A percentile compares a stretch with the other conserved stretches of the same genome.
phyloP scores from a whole-genome alignment of 306 rosid species.

The Vicia faba region DNA sequence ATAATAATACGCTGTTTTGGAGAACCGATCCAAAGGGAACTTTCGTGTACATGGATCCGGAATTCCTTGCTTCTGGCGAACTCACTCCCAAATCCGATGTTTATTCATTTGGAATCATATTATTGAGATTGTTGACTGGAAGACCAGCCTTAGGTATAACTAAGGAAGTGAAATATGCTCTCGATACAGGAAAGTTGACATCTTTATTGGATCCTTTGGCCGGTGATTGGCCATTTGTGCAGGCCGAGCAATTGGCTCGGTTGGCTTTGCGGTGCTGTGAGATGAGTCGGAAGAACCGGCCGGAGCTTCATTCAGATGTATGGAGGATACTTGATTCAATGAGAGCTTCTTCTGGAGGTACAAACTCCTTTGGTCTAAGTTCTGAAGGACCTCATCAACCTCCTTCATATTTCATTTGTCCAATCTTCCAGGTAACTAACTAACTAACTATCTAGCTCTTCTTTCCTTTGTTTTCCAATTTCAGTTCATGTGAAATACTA shows the following conservation, averaged over 20 bases:
- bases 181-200: conserved; percentile 67
- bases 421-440: conserved; percentile 79
- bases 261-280: conserved; percentile 88
- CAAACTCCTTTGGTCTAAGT: conserved; percentile 56
- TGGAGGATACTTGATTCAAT: conserved; percentile 85
- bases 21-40: conserved; percentile 76
- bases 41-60: conserved; percentile 80
- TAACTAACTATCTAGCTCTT: conserved; percentile 48
- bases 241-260: conserved; percentile 76
- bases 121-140: conserved; percentile 76
- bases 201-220: conserved; percentile 85
- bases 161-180: conserved; percentile 68
- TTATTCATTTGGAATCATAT: conserved; percentile 87
- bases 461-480: not conserved
- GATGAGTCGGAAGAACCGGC: conserved; percentile 61
- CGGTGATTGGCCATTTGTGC: conserved; percentile 95
- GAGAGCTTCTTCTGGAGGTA: conserved; percentile 68
- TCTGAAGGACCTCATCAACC: conserved; percentile 67
- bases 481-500: not conserved
- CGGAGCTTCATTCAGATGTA: conserved; percentile 74
- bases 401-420: conserved; percentile 81
- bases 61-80: conserved; percentile 71
- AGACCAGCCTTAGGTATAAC: conserved; percentile 70
- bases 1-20: conserved; percentile 50
- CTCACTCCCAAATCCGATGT: conserved; percentile 85